These are phyloP conservation scores for Paecilomyces niveus DNA, from an alignment of 2,329 filamentous ascomycete genomes.

Conservation along the genomic window DNA sequence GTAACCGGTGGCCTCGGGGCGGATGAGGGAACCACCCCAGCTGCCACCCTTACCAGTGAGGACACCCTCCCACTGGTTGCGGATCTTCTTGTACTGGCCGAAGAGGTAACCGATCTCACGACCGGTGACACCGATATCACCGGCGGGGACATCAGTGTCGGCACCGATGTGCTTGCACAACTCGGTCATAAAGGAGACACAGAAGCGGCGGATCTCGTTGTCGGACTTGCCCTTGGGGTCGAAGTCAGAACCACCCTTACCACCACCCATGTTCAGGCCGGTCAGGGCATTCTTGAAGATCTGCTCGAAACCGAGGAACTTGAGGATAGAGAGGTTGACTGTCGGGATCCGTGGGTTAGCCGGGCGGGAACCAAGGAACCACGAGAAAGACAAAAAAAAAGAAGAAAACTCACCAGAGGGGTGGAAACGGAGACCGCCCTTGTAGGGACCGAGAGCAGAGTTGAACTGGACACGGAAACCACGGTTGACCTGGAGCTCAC, in stretches of 20 bases:
- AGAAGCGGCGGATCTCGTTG: slow-evolving; percentile 96
- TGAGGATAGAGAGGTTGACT: slow-evolving; percentile 62
- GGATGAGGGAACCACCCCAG: slow-evolving; percentile 92
- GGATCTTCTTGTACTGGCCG: slow-evolving; percentile 81
- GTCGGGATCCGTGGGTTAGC: slow-evolving; percentile 4
- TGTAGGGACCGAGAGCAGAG: slow-evolving; percentile 94
- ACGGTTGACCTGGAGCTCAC: slow-evolving; percentile 82
- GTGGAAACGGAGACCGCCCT: slow-evolving; percentile 93
- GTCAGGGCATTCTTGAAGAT: slow-evolving; percentile 99
- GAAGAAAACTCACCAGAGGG: slow-evolving; percentile 52
- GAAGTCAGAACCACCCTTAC: slow-evolving; percentile 96
- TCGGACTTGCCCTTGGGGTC: slow-evolving; percentile 98
- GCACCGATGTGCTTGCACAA: slow-evolving; percentile 93
- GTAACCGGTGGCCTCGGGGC: slow-evolving; percentile 94
- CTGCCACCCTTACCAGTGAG: slow-evolving; percentile 88
- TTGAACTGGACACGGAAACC: slow-evolving; percentile 98
- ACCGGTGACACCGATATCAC: slow-evolving; percentile 88
- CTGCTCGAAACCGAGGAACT: slow-evolving; percentile 98
- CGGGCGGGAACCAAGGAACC: slow-evolving; percentile 39
- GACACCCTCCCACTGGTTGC: slow-evolving; percentile 91
- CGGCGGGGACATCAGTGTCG: slow-evolving; percentile 91
- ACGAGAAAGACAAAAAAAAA: neutral
- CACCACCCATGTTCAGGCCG: slow-evolving; percentile 90
- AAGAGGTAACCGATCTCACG: slow-evolving; percentile 95
- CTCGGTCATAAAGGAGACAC: slow-evolving; percentile 91